Base-by-base conservation (phyloP, 768 basidiomycete genomes). In the Dentipellis sp. region DNA sequence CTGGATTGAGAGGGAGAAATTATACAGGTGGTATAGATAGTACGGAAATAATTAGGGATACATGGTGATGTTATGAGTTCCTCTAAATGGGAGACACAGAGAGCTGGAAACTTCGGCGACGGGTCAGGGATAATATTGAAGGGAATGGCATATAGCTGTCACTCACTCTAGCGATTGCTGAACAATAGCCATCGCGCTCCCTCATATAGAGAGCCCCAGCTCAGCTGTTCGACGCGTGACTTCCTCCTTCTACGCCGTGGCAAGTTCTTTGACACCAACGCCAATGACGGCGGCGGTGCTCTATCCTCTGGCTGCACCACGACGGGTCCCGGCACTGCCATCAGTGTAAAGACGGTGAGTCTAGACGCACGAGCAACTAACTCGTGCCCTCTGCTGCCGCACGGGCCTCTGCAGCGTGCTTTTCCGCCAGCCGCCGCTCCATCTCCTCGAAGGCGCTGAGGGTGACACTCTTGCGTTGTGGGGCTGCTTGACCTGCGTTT, bases 361-460 rank as follows among this genome's bases (percentile, higher is more conserved):
- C 29, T 29, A 14, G 9, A 42, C 16, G 35, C 50, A n/a, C 17
- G 23, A 11, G 11, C 22, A 14, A 52, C 50, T 52, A 52, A 52
- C 50, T 52, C 50, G 40, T 42, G 40, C 14, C 40, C 40, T 14
- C 40, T 4, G 14, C 19, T 8, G 14, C 40, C 40, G 35, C 50
- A 12, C 50, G 42, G 37, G 47, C 57, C 10, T 56, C 59, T 6
- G 42, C 47, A 52, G 63, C 65, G 40, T 70, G 74, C 63, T 80
- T 86, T 67, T 71, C 72, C 64, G 70, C 67, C 60, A 91, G 68
- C 10, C 72, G 63, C 59, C 74, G 71, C 63, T 89, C 88, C 73
- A 90, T 72, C 69, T 84, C 81, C 61, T 88, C 82, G 65, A 92
- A 91, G 12, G 85, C 86, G 60, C 69, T 79, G 52, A 83, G 58